Conservation (phyloP, 169 alveolate genomes). For the Eimeria acervulina region DNA sequence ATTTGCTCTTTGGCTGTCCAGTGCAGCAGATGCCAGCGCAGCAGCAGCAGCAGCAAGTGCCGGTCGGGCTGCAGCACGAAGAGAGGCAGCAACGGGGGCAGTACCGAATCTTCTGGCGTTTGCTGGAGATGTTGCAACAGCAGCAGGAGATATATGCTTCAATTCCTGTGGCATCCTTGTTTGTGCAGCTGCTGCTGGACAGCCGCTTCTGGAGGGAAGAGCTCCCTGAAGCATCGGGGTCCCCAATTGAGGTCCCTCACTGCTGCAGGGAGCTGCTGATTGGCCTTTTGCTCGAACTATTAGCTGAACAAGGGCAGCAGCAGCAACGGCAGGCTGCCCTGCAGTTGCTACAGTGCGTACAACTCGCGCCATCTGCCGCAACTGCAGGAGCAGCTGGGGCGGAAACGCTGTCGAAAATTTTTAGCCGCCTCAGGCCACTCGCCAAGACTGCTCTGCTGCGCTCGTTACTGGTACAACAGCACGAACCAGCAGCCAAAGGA, state of each 20-base stretch:
- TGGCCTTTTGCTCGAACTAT: neutral
- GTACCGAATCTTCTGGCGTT: neutral
- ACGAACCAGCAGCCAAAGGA: slow-evolving; percentile 5
- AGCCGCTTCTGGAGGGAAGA: neutral
- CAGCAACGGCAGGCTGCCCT: neutral
- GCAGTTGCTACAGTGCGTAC: slow-evolving; percentile 10
- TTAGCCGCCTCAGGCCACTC: neutral
- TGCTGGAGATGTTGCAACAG: slow-evolving; percentile 48
- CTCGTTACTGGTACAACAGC: slow-evolving; percentile 53
- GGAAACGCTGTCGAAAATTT: neutral
- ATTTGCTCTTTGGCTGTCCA: neutral
- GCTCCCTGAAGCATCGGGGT: neutral
- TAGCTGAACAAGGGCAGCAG: slow-evolving; percentile 9
- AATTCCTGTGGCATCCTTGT: neutral
- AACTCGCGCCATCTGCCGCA: neutral
- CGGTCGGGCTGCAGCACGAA: slow-evolving; percentile 13
- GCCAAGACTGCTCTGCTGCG: slow-evolving; percentile 53
- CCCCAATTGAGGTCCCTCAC: neutral
- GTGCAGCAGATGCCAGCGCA: slow-evolving; percentile 11
- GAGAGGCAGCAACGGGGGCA: slow-evolving; percentile 27
- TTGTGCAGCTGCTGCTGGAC: slow-evolving; percentile 43
- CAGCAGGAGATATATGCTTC: neutral
- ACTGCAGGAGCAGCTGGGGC: neutral
- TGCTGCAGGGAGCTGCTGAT: slow-evolving; percentile 20
- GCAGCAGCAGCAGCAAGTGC: slow-evolving; percentile 40